phyloP scores from a whole-genome alignment of 495 filamentous ascomycete species.

The Rhypophila decipiens region DNA sequence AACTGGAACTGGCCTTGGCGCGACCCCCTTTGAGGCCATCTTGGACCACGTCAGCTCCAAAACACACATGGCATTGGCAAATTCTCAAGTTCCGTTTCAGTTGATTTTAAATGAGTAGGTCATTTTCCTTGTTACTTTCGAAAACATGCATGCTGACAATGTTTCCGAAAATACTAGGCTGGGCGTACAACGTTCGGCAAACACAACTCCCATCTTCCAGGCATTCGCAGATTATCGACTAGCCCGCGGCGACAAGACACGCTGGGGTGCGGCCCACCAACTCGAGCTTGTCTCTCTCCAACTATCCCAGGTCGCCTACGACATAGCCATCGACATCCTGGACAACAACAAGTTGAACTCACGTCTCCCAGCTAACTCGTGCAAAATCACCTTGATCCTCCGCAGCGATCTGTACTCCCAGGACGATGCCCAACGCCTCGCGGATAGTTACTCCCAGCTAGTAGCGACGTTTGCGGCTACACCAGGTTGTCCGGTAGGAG shows the following conservation, averaged over 20 bases:
- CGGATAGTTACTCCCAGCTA: not conserved
- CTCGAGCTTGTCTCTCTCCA: not conserved
- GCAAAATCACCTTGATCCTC: conserved; percentile 14
- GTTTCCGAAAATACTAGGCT: conserved; percentile 27
- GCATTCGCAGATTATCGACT: conserved; percentile 30
- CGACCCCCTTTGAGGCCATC: not conserved
- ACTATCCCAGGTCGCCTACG: conserved; percentile 12
- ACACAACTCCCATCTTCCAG: conserved; percentile 31
- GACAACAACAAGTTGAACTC: conserved; percentile 7
- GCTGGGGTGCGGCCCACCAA: conserved; percentile 2
- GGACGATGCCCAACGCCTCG: not conserved
- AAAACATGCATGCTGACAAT: conserved; percentile 18
- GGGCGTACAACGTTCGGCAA: conserved; percentile 7
- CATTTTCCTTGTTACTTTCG: conserved; percentile 6
- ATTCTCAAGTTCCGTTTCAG: not conserved
- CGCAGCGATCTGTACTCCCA: conserved; percentile 7
- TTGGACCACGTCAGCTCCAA: not conserved
- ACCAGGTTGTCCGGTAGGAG: not conserved
- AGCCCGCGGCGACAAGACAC: conserved; percentile 7
- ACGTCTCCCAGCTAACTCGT: not conserved
- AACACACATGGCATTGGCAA: not conserved
- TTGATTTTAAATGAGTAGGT: not conserved
- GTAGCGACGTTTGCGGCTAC: not conserved
- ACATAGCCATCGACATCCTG: conserved; percentile 18
- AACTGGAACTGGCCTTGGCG: not conserved